phyloP scores from a whole-genome alignment of 768 basidiomycete genomes.

The Pleurotus eryngii region DNA sequence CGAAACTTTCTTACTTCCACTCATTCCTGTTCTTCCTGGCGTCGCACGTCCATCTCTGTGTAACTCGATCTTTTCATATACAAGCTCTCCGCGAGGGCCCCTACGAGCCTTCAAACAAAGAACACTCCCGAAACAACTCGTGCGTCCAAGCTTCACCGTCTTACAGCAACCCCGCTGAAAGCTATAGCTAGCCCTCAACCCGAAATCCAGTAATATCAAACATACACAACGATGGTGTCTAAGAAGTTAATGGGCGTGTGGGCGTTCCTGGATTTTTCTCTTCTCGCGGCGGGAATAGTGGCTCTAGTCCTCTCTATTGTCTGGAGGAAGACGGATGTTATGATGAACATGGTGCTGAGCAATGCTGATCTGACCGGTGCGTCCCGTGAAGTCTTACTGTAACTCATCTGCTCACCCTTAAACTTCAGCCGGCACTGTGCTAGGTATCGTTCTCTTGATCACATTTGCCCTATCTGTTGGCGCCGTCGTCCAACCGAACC shows the following conservation, averaged over 20 bases:
- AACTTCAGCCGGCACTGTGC: constrained; percentile 58
- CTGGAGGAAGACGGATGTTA: constrained; percentile 65
- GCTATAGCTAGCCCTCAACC: background rate
- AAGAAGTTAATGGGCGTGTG: constrained; percentile 67
- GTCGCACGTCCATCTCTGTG: constrained; percentile 39
- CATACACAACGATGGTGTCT: constrained; percentile 60
- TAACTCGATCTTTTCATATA: constrained; percentile 27
- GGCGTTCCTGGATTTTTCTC: constrained; percentile 64
- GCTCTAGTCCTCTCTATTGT: constrained; percentile 65
- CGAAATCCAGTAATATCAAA: constrained; percentile 8
- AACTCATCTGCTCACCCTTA: background rate
- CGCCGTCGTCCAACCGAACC: constrained; percentile 68
- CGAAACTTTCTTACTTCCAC: constrained; percentile 33
- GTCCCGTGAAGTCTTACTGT: constrained; percentile 16
- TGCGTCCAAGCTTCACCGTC: background rate
- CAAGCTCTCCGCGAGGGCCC: constrained; percentile 52
- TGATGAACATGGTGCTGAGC: constrained; percentile 72
- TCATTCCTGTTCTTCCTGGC: constrained; percentile 27
- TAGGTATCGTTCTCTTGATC: constrained; percentile 63
- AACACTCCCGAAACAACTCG: constrained; percentile 15
- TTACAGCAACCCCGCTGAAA: too few relatives aligned
- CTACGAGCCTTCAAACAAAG: constrained; percentile 10
- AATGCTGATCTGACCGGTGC: constrained; percentile 56
- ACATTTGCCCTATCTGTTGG: constrained; percentile 71
- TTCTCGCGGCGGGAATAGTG: constrained; percentile 68